Evolutionary conservation across 2,329 filamentous ascomycete genomes (phyloP).

Genomic region (Incumbomyces delicatus): DNA sequence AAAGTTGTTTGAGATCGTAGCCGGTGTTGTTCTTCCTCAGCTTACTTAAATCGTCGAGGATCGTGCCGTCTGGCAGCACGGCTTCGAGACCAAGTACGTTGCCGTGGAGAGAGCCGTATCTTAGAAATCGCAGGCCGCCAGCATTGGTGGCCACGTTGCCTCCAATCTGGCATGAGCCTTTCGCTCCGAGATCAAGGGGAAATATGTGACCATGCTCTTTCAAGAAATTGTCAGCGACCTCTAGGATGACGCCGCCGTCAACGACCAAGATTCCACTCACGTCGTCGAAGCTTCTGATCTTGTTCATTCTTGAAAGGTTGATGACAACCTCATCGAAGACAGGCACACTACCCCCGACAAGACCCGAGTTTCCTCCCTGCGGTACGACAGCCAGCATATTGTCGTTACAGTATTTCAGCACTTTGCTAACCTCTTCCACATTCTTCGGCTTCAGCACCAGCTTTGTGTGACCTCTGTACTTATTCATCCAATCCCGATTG

Average conservation of each 20-base stretch:
- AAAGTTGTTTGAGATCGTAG: constrained; percentile 93
- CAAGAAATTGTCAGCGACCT: constrained; percentile 77
- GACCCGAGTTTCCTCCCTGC: constrained; percentile 91
- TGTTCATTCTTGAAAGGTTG: constrained; percentile 81
- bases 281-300: constrained; percentile 83
- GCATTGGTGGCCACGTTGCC: constrained; percentile 96
- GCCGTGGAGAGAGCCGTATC: constrained; percentile 91
- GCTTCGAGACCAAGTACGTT: constrained; percentile 87
- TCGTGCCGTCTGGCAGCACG: constrained; percentile 83
- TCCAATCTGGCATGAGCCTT: constrained; percentile 92
- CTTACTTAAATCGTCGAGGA: constrained; percentile 78
- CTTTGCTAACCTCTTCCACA: constrained; percentile 80
- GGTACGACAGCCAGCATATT: constrained; percentile 87
- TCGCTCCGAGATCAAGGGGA: constrained; percentile 92
- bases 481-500: constrained; percentile 98
- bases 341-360: constrained; percentile 90
- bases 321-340: constrained; percentile 98
- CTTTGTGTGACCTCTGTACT: constrained; percentile 83
- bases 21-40: constrained; percentile 98
- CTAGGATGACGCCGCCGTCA: constrained; percentile 84
- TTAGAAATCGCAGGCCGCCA: constrained; percentile 75
- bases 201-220: constrained; percentile 80
- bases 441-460: constrained; percentile 77
- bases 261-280: constrained; percentile 82
- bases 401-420: constrained; percentile 91